Base-by-base conservation (phyloP, 2,329 filamentous ascomycete species). In the Trichoderma endophyticum region DNA sequence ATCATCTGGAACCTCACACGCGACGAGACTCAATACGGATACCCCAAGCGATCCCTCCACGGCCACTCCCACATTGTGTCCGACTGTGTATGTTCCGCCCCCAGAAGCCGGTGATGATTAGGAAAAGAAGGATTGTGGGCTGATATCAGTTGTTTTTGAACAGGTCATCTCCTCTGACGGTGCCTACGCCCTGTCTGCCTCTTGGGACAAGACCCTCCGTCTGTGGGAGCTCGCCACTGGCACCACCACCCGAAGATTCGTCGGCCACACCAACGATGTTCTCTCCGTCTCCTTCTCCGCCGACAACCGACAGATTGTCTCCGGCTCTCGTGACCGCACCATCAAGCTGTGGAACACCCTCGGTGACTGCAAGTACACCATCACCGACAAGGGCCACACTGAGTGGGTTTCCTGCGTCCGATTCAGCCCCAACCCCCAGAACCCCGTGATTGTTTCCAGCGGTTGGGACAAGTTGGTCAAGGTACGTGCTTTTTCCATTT, bases 301-400 rank as follows among this genome's bases (percentile, higher is more conserved):
- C 91, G 96, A 99, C 90, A 98, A 98, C 93, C 93, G 96, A 84
- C 96, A 98, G 90, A 98, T 99, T 86, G 96, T 98, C 81, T 98
- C 96, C 78, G 96, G 95, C 79, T 98, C 96, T 77, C 95, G 96
- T 85, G 96, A 99, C 90, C 92, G 94, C 85, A 94, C 93, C 83
- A 98, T 99, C 91, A 99, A 98, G 93, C 92, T 99, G 82, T 99
- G 96, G 96, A 99, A 99, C 91, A 99, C 96, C 81, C 94, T 99
- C 78, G 96, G 96, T 87, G 96, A 99, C 91, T 99, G 96, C 95
- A 99, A 99, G 91, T 99, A 91, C 92, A 99, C 95, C 89, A 98
- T 99, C 90, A 97, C 94, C 87, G 96, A 99, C 85, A 99, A 99
- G 93, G 96, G 96, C 84, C 96, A 99, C 91, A 94, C 94, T 86